Conservation (phyloP, 768 basidiomycete genomes). For the Boletus vermiculosoides region DNA sequence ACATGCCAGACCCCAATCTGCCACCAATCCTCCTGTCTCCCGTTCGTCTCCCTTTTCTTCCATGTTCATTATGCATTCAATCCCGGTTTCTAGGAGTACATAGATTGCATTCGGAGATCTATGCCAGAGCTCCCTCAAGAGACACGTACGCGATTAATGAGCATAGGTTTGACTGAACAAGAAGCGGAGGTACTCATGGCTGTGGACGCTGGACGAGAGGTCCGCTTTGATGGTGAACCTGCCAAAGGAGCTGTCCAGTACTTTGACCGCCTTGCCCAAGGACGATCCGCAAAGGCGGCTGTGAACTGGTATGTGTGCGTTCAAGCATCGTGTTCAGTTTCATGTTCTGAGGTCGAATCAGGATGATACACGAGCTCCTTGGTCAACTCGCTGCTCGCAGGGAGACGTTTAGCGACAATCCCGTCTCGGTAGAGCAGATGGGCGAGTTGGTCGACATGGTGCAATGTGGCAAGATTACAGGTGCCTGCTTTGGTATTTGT, state of each 20-base stretch:
- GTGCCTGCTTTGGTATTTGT: constrained; percentile 37
- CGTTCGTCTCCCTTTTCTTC: constrained; percentile 31
- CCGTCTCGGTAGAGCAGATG: constrained; percentile 61
- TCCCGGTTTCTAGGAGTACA: constrained; percentile 50
- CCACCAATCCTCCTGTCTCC: constrained; percentile 64
- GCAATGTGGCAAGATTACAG: constrained; percentile 61
- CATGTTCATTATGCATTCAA: not conserved
- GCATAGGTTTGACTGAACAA: constrained; percentile 52
- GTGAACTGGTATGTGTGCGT: constrained; percentile 72
- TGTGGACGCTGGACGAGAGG: constrained; percentile 64
- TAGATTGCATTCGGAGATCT: constrained; percentile 46
- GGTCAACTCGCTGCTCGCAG: constrained; percentile 68
- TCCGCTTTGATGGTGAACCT: constrained; percentile 58
- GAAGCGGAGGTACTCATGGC: constrained; percentile 76
- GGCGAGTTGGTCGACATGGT: constrained; percentile 80
- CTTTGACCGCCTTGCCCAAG: constrained; percentile 66
- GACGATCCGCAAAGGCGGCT: constrained; percentile 64
- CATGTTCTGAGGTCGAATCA: constrained; percentile 30
- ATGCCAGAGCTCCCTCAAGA: constrained; percentile 80
- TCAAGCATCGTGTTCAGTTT: not conserved
- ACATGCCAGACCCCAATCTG: constrained; percentile 97
- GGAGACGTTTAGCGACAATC: constrained; percentile 55
- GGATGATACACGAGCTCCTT: constrained; percentile 87
- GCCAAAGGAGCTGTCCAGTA: constrained; percentile 63
- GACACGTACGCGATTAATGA: constrained; percentile 56